Base-by-base conservation (phyloP, 2,329 filamentous ascomycete species). In the Didymella keratinophila region DNA sequence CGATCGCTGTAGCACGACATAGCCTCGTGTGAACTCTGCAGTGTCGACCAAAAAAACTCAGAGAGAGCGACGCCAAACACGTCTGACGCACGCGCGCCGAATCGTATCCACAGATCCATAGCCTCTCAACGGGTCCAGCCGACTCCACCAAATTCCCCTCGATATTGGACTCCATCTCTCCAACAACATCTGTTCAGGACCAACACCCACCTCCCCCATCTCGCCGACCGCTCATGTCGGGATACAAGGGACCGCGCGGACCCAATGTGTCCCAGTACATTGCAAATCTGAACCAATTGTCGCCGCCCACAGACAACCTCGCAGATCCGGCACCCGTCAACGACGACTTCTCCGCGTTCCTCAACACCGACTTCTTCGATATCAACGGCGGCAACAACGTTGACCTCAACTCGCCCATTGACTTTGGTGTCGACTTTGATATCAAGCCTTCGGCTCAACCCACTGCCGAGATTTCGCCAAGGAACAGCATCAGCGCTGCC, bases 231-330 rank as follows among this genome's bases (percentile, higher is more conserved):
- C 62, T 52, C 71, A 93, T 93, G 90, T 87, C 91, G 76, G 85
- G 82, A 75, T 93, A 87, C 84, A 88, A 85, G 78, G 89, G 88
- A 73, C 89, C 92, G 62, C 88, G 90, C 74, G 90, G 86, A 69
- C 89, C 91, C 72, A 96, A 96, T 78, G 91, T 97, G 79, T 93
- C 92, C 73, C 89, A 93, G 73, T 96, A 95, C 81, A 84, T 97
- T 66, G 89, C 91, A 71, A 90, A 93, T 68, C 83, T 97, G 71
- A 97, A 97, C 81, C 86, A 84, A 44, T 81, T 89, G 55, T 84
- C 84, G 27, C 79, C 83, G 58, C 62, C 65, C 21, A 61, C 72
- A 52, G 73, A 76, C 42, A 61, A 60, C 30, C 60, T 66, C 58
- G 61, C 64, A 34, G 72, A 76, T 12, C 69, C 70, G 23, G 84